Conservation (phyloP, 192 early-diverging fungal genomes). For the Fimicolochytrium jonesii region DNA sequence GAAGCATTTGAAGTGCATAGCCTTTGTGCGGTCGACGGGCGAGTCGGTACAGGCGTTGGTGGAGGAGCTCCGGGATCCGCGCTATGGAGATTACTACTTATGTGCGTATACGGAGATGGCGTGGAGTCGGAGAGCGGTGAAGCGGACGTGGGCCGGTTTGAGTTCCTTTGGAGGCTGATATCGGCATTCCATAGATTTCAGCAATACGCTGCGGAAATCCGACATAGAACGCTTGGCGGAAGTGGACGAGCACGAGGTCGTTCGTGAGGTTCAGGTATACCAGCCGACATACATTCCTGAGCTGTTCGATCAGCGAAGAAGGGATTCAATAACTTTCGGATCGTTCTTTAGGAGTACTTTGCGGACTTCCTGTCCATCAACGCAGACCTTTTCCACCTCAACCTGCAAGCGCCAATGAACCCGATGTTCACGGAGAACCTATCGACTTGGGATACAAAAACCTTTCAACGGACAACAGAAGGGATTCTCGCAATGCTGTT, state of each 20-base stretch:
- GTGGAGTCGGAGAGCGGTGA: neutral
- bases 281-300: neutral
- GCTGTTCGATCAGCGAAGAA: no score
- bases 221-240: slow-evolving; percentile 91
- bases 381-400: slow-evolving; percentile 76
- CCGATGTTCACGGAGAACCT: slow-evolving; percentile 70
- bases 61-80: slow-evolving; percentile 86
- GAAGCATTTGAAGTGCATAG: slow-evolving; percentile 92
- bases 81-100: slow-evolving; percentile 95
- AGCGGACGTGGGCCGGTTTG: neutral
- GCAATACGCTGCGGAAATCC: slow-evolving; percentile 88
- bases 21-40: slow-evolving; percentile 82
- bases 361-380: slow-evolving; percentile 87
- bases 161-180: neutral
- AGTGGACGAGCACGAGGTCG: slow-evolving; percentile 89
- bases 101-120: slow-evolving; percentile 58
- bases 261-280: slow-evolving; percentile 91
- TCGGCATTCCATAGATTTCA: slow-evolving; percentile 63
- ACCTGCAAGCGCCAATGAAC: slow-evolving; percentile 53
- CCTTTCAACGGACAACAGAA: slow-evolving; percentile 73
- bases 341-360: slow-evolving; percentile 79
- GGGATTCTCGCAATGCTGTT: slow-evolving; percentile 74
- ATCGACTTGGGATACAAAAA: slow-evolving; percentile 71
- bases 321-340: no score
- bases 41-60: slow-evolving; percentile 81